Evolutionary conservation across 1,284 basidiomycete genomes (phyloP), one percentile per base, ranked within the genome.

Genomic region (Ceratobasidium sp.): DNA sequence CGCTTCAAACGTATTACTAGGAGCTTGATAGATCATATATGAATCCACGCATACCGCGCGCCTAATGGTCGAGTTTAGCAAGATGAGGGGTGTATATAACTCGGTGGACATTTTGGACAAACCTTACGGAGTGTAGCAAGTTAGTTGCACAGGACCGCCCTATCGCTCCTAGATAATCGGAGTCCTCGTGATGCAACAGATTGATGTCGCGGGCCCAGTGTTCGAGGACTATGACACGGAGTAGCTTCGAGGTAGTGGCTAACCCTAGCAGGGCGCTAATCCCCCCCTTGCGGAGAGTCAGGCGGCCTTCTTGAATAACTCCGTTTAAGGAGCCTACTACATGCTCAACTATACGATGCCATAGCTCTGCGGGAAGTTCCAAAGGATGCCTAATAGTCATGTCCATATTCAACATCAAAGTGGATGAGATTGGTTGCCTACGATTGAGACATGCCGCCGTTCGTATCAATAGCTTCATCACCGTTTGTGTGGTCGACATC

Each of bases 141-240:
- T 75, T 15, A 5, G 56, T n/a, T 0, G 15, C 17, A 23, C 56
- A 56, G 1, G 33, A 42, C 4, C 13, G 42, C 3, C 44, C 61
- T 38, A 65, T 13, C 0, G 17, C 9, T 5, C 7, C 3, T 40
- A 75, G 40, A 10, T 50, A 17, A 1, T 23, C 33, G 0, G 20
- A 1, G 26, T 75, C 73, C 4, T 23, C 12, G 5, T 65, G 61
- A 6, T 13, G 4, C 28, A 40, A 26, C 13, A 54, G 33, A 2
- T 56, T 33, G n/a, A 75, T 1, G 12, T 46, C 20, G 2, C 50
- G 59, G 17, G 50, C 73, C 73, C 73, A 75, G 33, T n/a, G 66
- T 26, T 33, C 38, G 15, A 75, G 38, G 12, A 46, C 61, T 0
- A 75, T 52, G 1, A 1, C 28, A 10, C 73, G 73, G 23, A 65